Base-by-base conservation (phyloP, 441 rosid species). In the Adansonia madagascariensis region DNA sequence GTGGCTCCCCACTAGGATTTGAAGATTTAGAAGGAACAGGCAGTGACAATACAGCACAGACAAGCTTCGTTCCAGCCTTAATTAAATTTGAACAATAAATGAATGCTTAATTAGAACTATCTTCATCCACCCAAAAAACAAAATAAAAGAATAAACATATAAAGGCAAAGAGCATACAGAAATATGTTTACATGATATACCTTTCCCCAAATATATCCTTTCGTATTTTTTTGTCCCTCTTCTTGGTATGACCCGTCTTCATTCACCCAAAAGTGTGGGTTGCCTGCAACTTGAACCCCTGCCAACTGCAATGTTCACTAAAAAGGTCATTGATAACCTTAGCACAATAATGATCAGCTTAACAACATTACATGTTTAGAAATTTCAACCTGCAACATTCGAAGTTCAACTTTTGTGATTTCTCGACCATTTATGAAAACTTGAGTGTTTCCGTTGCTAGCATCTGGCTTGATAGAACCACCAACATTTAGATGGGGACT, bases 251-350 rank as follows among this genome's bases (percentile, higher is more conserved):
- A 94, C 9, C 99, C 99, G 83, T 96, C 99, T 70, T 91, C 97
- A 61, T 86, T 90, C 79, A 94, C 97, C 99, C 98, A 96, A 83
- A 91, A 94, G 85, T 92, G 97, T 3, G 98, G 97, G 64, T 92
- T 90, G 43, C 98, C 99, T n/a, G 97, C 97, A 78, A 98, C 94
- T 1, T 90, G 97, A 84, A 92, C 96, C 76, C 98, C 99, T 14
- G 99, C 98, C 80, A 91, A 75, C 99, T 96, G 90, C 89, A 84
- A 82, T 17, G 43, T 74, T 63, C 56, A 77, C 50, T 55, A 20
- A 77, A 75, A 71, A 7, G 14, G 62, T 74, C 73, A 39, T 79
- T 72, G 78, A 56, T 50, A 78, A 75, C 49, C 52, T 76, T 35
- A 68, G 79, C 64, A 78, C 22, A 72, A 69, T 22, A 60, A 72